Percentiles rank a stretch among this genome's conserved stretches.
Conservation (phyloP, 495 filamentous ascomycete species). For the Talaromyces nanjingensis region DNA sequence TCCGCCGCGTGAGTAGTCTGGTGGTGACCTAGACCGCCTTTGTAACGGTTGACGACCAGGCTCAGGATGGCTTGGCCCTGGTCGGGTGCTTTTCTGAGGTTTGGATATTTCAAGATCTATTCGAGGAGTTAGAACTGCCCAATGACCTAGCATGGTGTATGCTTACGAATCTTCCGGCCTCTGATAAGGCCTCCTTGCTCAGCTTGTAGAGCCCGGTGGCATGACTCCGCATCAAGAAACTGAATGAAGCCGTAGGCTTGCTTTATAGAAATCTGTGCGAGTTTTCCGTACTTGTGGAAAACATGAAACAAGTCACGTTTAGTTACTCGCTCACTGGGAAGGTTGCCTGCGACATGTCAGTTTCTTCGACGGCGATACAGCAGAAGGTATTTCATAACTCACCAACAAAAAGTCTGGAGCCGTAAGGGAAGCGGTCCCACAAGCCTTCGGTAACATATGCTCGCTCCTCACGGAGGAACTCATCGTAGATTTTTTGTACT, state of each 20-base stretch:
- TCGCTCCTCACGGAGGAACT: conserved; percentile 73
- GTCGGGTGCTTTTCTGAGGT: conserved; percentile 68
- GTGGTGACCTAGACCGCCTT: conserved; percentile 57
- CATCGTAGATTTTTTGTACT: conserved; percentile 69
- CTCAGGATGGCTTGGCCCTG: conserved; percentile 33
- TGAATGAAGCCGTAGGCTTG: conserved; percentile 97
- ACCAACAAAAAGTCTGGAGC: conserved; percentile 90
- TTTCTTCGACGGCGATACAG: background rate
- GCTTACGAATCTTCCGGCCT: conserved; percentile 89
- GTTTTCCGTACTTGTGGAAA: conserved; percentile 76
- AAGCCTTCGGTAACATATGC: conserved; percentile 78
- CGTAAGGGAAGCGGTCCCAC: conserved; percentile 87
- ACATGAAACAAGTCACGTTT: conserved; percentile 89
- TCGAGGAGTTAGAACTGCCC: conserved; percentile 5
- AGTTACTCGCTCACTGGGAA: conserved; percentile 86
- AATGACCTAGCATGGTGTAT: background rate
- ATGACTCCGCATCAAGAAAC: conserved; percentile 70
- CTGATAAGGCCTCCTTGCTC: conserved; percentile 74
- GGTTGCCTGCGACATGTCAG: conserved; percentile 58
- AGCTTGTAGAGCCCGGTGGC: conserved; percentile 60
- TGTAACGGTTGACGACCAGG: conserved; percentile 30
- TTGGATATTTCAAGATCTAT: conserved; percentile 92
- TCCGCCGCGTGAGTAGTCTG: conserved; percentile 53
- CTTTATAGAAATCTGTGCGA: conserved; percentile 95
- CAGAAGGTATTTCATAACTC: conserved; percentile 27